phyloP scores from a whole-genome alignment of 768 basidiomycete species.

The Tylopilus plumbeoviolaceoides region DNA sequence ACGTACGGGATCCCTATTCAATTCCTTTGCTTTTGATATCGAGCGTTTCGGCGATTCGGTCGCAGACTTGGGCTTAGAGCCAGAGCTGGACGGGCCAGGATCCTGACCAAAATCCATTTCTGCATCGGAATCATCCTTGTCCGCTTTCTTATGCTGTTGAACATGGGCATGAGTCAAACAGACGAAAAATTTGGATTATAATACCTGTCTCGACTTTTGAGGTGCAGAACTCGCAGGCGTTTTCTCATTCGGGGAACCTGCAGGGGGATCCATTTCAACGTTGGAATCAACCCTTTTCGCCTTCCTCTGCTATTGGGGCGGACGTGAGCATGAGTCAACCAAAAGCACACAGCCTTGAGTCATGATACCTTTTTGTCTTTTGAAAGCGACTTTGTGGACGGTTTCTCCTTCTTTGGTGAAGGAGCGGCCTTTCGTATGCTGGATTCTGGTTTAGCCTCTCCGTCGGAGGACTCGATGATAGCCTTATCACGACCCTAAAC shows the following conservation, averaged over 20 bases:
- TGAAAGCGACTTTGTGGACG: too few species aligned
- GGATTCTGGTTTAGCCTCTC: slow-evolving; percentile 17
- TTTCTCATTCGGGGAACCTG: not conserved
- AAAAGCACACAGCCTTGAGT: too few species aligned
- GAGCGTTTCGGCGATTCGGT: slow-evolving; percentile 3
- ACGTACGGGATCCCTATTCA: slow-evolving; percentile 20
- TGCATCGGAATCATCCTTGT: slow-evolving; percentile 7
- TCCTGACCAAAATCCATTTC: slow-evolving; percentile 4
- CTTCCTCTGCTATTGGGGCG: too few species aligned
- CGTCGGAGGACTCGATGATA: slow-evolving; percentile 27
- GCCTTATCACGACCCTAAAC: slow-evolving; percentile 12
- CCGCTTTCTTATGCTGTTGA: not conserved
- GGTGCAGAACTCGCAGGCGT: slow-evolving; percentile 1
- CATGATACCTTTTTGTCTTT: too few species aligned
- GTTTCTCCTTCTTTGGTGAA: slow-evolving; percentile 1
- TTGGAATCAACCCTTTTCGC: too few species aligned
- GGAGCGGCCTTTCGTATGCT: not conserved
- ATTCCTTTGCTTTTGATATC: slow-evolving; percentile 6
- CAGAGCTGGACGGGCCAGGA: slow-evolving; percentile 14
- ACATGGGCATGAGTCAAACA: not conserved
- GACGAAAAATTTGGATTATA: not conserved
- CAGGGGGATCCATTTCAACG: too few species aligned
- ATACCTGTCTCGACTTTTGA: slow-evolving; percentile 13
- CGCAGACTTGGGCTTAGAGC: not conserved
- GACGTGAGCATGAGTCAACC: too few species aligned